Conservation (phyloP, 2,329 filamentous ascomycete genomes). For the Exophiala sp. region DNA sequence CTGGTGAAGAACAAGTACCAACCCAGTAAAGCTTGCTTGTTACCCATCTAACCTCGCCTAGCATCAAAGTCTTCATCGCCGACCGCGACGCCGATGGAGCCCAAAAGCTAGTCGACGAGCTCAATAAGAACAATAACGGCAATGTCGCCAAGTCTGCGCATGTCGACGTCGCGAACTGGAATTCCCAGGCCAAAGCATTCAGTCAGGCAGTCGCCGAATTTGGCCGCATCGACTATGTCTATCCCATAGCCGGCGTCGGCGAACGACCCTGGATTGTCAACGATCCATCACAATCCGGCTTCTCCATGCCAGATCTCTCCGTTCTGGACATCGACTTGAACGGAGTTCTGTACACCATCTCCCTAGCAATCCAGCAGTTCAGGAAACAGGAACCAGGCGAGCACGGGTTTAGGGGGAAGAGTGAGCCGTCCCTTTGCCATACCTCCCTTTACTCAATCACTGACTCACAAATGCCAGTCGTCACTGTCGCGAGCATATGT, state of each 20-base stretch:
- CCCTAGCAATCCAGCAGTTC: slow-evolving; percentile 45
- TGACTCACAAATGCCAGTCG: slow-evolving; percentile 15
- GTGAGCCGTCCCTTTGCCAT: slow-evolving; percentile 25
- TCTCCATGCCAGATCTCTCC: slow-evolving; percentile 38
- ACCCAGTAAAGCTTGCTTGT: no score
- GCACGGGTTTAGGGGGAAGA: slow-evolving; percentile 38
- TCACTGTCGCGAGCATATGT: slow-evolving; percentile 39
- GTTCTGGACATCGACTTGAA: slow-evolving; percentile 42
- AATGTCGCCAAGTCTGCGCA: slow-evolving; percentile 15
- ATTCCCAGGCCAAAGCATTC: slow-evolving; percentile 33
- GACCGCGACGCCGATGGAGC: slow-evolving; percentile 26
- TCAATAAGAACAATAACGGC: slow-evolving; percentile 20
- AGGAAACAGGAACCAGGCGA: slow-evolving; percentile 36
- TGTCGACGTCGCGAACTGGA: slow-evolving; percentile 24
- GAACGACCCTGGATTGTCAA: slow-evolving; percentile 38
- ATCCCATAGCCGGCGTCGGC: slow-evolving; percentile 41
- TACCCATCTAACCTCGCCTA: slow-evolving; percentile 7
- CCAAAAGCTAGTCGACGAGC: slow-evolving; percentile 23
- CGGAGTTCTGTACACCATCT: slow-evolving; percentile 42
- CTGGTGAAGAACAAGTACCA: slow-evolving; percentile 27
- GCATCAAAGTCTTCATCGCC: slow-evolving; percentile 32
- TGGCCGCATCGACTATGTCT: slow-evolving; percentile 40
- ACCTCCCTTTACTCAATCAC: not conserved
- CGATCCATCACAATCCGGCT: slow-evolving; percentile 23
- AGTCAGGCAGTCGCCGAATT: slow-evolving; percentile 33